These are phyloP conservation scores for Penicillium sclerotigenum DNA, from an alignment of 2,329 filamentous ascomycete species.

Conservation along the genomic window DNA sequence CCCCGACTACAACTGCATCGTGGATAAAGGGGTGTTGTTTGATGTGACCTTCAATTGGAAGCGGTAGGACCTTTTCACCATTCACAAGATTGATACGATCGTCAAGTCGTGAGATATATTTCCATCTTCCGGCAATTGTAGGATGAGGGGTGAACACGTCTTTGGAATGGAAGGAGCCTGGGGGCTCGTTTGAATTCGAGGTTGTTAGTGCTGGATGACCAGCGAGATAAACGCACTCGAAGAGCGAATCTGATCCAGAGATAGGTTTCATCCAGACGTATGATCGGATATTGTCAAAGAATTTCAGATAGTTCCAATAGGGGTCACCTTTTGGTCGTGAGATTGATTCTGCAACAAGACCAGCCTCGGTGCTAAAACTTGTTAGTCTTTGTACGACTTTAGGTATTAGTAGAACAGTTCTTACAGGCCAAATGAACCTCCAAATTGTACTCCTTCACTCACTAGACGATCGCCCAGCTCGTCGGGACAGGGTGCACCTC, in stretches of 20 bases:
- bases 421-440: conserved; percentile 43
- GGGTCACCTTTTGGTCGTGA: conserved; percentile 37
- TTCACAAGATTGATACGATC: conserved; percentile 35
- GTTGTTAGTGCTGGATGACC: conserved; percentile 33
- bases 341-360: conserved; percentile 44
- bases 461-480: conserved; percentile 43
- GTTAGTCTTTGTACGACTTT: conserved; percentile 3
- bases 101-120: conserved; percentile 33
- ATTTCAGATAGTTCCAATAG: conserved; percentile 45
- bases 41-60: conserved; percentile 33
- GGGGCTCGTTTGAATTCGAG: conserved; percentile 33
- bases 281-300: conserved; percentile 36
- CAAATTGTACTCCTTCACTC: conserved; percentile 36
- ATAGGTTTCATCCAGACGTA: conserved; percentile 42
- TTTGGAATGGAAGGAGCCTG: conserved; percentile 34
- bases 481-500: conserved; percentile 44
- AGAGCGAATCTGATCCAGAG: conserved; percentile 18
- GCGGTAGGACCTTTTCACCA: conserved; percentile 35
- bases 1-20: conserved; percentile 33
- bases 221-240: conserved; percentile 32
- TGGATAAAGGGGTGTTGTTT: conserved; percentile 32
- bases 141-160: conserved; percentile 35
- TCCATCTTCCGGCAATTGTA: conserved; percentile 31
- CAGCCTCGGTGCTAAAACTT: conserved; percentile 42
- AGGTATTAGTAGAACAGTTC: conserved; percentile 8